Evolutionary conservation across 2,329 filamentous ascomycete species (phyloP).

Genomic region (Alternaria triticina): DNA sequence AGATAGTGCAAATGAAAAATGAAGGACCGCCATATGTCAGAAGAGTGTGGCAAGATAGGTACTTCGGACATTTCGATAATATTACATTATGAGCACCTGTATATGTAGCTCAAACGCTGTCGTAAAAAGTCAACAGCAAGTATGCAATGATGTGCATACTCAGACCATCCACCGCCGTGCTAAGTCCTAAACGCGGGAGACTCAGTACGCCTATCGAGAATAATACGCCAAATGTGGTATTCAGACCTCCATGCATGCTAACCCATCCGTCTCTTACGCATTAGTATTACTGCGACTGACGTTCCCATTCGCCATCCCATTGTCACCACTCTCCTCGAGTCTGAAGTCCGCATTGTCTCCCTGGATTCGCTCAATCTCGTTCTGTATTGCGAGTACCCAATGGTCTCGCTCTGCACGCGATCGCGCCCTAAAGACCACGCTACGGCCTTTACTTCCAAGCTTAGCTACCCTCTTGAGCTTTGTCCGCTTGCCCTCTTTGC

Average conservation of each 20-base stretch:
- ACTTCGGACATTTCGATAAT: not conserved
- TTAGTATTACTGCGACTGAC: not conserved
- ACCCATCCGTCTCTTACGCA: not conserved
- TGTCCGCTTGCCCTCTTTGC: constrained; percentile 52
- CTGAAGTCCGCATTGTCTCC: constrained; percentile 57
- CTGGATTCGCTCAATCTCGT: constrained; percentile 67
- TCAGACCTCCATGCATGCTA: not conserved
- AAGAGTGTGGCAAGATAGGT: not conserved
- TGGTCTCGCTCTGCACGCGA: constrained; percentile 70
- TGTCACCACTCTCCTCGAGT: constrained; percentile 34
- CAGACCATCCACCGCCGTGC: not conserved
- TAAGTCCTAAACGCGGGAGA: not conserved
- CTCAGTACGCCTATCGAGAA: not conserved
- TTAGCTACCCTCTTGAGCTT: constrained; percentile 66
- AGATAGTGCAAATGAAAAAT: not conserved
- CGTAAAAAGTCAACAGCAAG: not conserved
- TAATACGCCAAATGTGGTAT: not conserved
- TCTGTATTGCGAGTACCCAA: constrained; percentile 70
- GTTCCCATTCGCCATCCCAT: not conserved
- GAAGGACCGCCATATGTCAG: not conserved
- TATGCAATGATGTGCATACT: not conserved
- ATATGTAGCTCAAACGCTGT: not conserved
- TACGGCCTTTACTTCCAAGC: constrained; percentile 65
- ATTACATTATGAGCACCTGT: not conserved
- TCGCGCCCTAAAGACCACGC: constrained; percentile 70